Evolutionary conservation across 139 green algal species (phyloP).

Genomic region (Chlorella sp.): DNA sequence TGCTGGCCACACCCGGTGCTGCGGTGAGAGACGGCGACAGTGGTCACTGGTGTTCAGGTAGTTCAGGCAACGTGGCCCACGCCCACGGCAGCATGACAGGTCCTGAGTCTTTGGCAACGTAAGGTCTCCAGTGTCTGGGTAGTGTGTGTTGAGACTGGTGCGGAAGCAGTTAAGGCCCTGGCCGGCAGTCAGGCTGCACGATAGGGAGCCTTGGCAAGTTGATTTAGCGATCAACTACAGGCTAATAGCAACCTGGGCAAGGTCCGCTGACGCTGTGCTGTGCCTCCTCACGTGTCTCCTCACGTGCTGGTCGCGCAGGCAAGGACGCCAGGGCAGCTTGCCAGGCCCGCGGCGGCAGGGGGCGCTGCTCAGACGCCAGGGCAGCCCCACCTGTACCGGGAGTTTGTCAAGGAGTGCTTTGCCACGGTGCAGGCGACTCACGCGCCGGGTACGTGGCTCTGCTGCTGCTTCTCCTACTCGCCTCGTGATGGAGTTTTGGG

Average conservation of each 20-base stretch:
- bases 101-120: too few species aligned
- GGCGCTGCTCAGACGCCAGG: not conserved
- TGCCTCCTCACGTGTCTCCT: not conserved
- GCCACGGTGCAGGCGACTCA: slow-evolving; percentile 10
- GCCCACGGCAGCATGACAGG: not conserved
- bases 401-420: slow-evolving; percentile 30
- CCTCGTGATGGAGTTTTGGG: not conserved
- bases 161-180: not conserved
- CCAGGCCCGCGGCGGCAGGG: not conserved
- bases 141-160: too few species aligned
- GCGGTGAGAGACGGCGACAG: too few species aligned
- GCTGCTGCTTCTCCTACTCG: not conserved
- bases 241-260: too few species aligned
- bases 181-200: not conserved
- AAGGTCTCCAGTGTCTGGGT: too few species aligned
- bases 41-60: not conserved
- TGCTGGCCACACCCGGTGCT: not conserved
- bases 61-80: too few species aligned
- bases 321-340: too few species aligned
- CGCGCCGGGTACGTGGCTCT: slow-evolving; percentile 1
- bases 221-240: too few species aligned
- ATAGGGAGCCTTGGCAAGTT: not conserved
- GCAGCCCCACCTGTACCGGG: slow-evolving; percentile 12
- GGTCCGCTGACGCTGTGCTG: not conserved
- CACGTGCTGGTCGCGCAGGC: not conserved